These are phyloP conservation scores for Moesziomyces aphidis DNA, from an alignment of 1,284 basidiomycete genomes.

Conservation along the genomic window DNA sequence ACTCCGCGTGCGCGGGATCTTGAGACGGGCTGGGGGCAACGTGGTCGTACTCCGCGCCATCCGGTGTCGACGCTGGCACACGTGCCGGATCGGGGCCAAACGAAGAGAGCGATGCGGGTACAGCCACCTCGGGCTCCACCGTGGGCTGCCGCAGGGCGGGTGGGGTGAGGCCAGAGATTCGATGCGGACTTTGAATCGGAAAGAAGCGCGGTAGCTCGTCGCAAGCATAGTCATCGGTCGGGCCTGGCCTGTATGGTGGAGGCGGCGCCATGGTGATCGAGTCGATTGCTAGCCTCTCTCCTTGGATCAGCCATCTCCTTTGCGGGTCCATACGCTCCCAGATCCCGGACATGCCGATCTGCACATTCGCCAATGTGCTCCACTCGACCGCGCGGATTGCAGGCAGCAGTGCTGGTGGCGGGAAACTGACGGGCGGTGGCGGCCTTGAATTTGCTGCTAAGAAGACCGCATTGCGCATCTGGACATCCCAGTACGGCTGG, in stretches of 20 bases:
- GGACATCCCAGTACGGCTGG: conserved; percentile 23
- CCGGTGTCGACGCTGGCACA: not conserved
- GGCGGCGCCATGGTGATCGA: conserved; percentile 46
- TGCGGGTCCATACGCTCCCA: conserved; percentile 19
- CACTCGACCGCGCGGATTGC: conserved; percentile 31
- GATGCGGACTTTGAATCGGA: conserved; percentile 17
- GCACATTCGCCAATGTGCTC: conserved; percentile 17
- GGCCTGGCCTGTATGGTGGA: conserved; percentile 49
- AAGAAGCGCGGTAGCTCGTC: conserved; percentile 22
- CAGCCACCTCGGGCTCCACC: not conserved
- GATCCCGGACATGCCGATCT: conserved; percentile 31
- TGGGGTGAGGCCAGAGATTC: conserved; percentile 7
- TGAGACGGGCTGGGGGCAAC: conserved; percentile 9
- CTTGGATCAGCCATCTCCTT: conserved; percentile 30
- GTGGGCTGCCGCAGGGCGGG: not conserved
- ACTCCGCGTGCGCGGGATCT: conserved; percentile 47
- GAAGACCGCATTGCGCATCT: conserved; percentile 20
- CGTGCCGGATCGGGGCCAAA: conserved; percentile 1
- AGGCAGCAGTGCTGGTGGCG: conserved; percentile 44
- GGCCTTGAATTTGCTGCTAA: conserved; percentile 14
- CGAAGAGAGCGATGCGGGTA: conserved; percentile 12
- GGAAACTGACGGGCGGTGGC: conserved; percentile 40
- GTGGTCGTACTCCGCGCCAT: conserved; percentile 17
- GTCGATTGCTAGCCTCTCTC: conserved; percentile 28
- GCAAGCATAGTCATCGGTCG: conserved; percentile 23